Evolutionary conservation across 2,329 filamentous ascomycete genomes (phyloP), one percentile per base, ranked within the genome.

Genomic region (Xylaria hypoxylon): DNA sequence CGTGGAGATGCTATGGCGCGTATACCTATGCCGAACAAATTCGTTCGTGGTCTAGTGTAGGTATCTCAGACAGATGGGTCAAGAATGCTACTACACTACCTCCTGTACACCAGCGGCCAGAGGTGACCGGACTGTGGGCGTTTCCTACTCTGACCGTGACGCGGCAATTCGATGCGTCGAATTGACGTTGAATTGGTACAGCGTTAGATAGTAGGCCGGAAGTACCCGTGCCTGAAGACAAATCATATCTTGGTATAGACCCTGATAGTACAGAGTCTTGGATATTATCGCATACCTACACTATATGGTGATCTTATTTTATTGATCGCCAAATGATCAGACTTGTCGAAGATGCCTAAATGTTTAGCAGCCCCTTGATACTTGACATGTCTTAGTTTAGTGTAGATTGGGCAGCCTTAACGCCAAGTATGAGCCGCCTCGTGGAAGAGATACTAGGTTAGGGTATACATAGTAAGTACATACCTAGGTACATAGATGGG

Each of bases 281-380:
- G 28, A 19, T 22, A 17, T 15, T 6, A 15, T 48, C 13, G 40
- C 56, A 56, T 61, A n/a, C n/a, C n/a, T n/a, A 50, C 26, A 38
- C 35, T 38, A 50, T 19, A 40, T 57, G 58, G 42, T 66, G 59
- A 66, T 66, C 53, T 47, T 58, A 65, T 65, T 58, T 62, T 45
- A 51, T 50, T 52, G 38, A 1, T 26, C 7, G 15, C 40, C 24
- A 8, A 48, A 52, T n/a, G 44, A 58, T 38, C 19, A 42, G 33
- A 50, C 42, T 31, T 22, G 50, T n/a, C 40, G 22, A 61, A 22
- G 31, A 62, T 48, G 33, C 22, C 51, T 24, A 45, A 24, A 11
- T 56, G 22, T 52, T 56, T 31, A 42, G 28, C 19, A 62, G 42
- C 53, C 45, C 60, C 48, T 55, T 53, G 40, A 28, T 55, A 28